Evolutionary conservation across 1,139 yeast species (phyloP).

Genomic region (Saccharomyces hybrid): DNA sequence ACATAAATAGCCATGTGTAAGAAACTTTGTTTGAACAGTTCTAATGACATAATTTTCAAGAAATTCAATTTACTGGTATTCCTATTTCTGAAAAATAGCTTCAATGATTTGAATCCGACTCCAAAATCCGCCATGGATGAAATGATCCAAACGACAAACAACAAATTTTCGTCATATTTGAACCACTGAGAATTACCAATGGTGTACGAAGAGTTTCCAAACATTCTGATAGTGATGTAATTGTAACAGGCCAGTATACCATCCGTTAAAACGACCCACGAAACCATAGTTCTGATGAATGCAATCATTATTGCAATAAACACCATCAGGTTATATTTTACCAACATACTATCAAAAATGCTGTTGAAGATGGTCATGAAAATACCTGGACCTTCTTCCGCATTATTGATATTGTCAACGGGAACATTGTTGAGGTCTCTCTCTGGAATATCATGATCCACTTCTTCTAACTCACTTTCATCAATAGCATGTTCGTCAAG

Average conservation of each 20-base stretch:
- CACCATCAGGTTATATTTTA: neutral
- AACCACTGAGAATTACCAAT: neutral
- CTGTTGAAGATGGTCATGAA: neutral
- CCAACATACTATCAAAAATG: neutral
- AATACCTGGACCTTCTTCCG: neutral
- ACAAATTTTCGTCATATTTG: neutral
- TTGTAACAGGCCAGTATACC: neutral
- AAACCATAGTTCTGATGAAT: neutral
- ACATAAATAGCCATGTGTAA: neutral
- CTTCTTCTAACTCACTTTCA: neutral
- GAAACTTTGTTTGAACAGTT: neutral
- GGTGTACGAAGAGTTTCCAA: neutral
- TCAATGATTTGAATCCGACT: neutral
- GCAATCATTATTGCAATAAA: neutral
- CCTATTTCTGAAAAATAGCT: neutral
- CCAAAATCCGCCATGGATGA: neutral
- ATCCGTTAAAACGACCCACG: neutral
- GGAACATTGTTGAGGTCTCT: neutral
- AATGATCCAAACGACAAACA: neutral
- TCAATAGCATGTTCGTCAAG: neutral
- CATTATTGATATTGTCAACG: neutral
- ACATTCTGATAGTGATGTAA: neutral
- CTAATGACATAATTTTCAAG: neutral
- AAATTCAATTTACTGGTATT: neutral
- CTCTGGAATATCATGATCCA: neutral